Evolutionary conservation across 495 filamentous ascomycete genomes (phyloP).

Genomic region (Neurospora discreta): DNA sequence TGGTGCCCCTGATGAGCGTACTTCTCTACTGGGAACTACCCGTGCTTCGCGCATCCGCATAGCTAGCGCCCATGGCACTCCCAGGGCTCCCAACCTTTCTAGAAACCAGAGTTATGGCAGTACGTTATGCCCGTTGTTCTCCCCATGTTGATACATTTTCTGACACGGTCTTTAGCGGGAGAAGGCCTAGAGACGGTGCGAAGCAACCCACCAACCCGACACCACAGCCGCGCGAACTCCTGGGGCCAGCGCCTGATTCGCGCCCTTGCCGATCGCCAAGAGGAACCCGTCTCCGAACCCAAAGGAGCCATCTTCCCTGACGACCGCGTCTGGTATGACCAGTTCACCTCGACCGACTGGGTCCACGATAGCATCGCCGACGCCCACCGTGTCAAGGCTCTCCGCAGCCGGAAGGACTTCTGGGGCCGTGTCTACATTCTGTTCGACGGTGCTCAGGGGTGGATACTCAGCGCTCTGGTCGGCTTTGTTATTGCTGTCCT

Average conservation of each 20-base stretch:
- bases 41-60: conserved; percentile 32
- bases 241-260: conserved; percentile 43
- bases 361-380: conserved; percentile 97
- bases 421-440: conserved; percentile 64
- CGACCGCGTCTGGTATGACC: conserved; percentile 96
- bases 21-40: conserved; percentile 31
- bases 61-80: conserved; percentile 26
- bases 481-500: conserved; percentile 77
- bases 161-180: conserved; percentile 12
- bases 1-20: conserved; percentile 33
- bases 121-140: conserved; percentile 9
- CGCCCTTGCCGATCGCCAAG: conserved; percentile 34
- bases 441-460: conserved; percentile 87
- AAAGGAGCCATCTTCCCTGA: conserved; percentile 55
- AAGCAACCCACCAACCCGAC: conserved; percentile 24
- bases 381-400: conserved; percentile 71
- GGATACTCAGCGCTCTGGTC: conserved; percentile 86
- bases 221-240: conserved; percentile 59
- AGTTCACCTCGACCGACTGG: conserved; percentile 98
- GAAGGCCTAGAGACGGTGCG: neutral
- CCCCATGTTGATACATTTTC: neutral
- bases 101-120: conserved; percentile 38
- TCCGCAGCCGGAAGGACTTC: conserved; percentile 72
- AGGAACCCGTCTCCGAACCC: conserved; percentile 41
- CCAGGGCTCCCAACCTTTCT: conserved; percentile 27